A percentile compares a stretch with the other conserved stretches of the same genome.
Evolutionary conservation across 768 basidiomycete species (phyloP).

Genomic region (Solioccasus polychromus): DNA sequence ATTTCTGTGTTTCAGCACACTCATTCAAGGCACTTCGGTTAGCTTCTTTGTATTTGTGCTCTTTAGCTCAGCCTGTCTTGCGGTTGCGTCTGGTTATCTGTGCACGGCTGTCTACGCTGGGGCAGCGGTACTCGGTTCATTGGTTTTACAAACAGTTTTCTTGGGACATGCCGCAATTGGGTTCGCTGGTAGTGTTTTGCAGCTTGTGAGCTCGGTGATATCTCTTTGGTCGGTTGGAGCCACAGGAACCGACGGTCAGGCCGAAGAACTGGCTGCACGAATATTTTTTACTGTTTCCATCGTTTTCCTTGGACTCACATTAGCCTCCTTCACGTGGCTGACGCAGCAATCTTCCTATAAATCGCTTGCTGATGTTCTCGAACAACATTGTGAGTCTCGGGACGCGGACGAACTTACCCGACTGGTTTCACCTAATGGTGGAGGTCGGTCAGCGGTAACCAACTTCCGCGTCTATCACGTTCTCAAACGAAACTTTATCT

Average conservation of each 20-base stretch:
- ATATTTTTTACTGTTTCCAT: too few relatives aligned
- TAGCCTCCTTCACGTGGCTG: too few relatives aligned
- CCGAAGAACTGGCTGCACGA: too few relatives aligned
- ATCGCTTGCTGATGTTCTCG: too few relatives aligned
- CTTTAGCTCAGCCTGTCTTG: conserved; percentile 55
- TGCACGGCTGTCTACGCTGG: conserved; percentile 73
- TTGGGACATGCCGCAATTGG: conserved; percentile 82
- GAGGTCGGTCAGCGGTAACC: too few relatives aligned
- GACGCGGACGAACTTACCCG: too few relatives aligned
- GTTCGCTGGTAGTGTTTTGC: conserved; percentile 70
- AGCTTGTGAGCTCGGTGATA: conserved; percentile 59
- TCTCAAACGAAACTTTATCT: too few relatives aligned
- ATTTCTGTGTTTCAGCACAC: conserved; percentile 63
- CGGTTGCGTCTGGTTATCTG: conserved; percentile 66
- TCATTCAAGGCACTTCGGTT: conserved; percentile 47
- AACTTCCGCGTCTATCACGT: too few relatives aligned
- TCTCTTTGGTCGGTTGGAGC: conserved; percentile 39
- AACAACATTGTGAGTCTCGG: too few relatives aligned
- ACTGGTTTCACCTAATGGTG: too few relatives aligned
- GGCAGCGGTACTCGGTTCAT: conserved; percentile 72
- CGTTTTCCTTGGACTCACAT: too few relatives aligned
- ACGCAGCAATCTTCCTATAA: too few relatives aligned
- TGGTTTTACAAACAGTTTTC: conserved; percentile 69
- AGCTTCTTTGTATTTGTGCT: conserved; percentile 66
- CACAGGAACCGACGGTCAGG: conserved; percentile 6